Evolutionary conservation across 805 yeast species (phyloP), one percentile per base, ranked within the genome.

Genomic region (Hanseniaspora occidentalis): DNA sequence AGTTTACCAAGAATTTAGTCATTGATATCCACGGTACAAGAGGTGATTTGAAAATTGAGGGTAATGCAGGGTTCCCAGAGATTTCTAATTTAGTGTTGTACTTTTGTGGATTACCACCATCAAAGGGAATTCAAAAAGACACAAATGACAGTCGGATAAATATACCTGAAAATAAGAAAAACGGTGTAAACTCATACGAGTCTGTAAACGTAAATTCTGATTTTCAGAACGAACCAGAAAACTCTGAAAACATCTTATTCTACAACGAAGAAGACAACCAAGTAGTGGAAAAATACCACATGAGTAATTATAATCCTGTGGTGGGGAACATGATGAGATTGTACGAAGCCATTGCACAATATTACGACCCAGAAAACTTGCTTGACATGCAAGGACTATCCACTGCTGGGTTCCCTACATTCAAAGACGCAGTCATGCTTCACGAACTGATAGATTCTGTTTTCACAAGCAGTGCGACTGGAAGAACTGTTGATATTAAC

Each of bases 1-100:
- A 53, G 41, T 56, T 56, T 37, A 54, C 59, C 21, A 56, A 56
- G 43, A 56, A 54, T 41, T 39, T 56, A 36, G 54, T 56, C n/a
- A 53, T 56, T 21, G 59, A 56, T 40, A 50, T 56, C 25, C 60
- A 56, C 42, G 60, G 60, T 16, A 53, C 60, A 13, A 54, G 51
- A 39, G 60, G 60, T 37, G 59, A 56, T 46, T 40, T 54, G 16
- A 56, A 54, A 40, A 43, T 56, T 16, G 60, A 56, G 43, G 60
- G 60, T 35, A 59, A 56, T 39, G 60, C 59, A 6, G 60, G 60
- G n/a, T 56, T 56, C 40, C 56, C 57, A 1, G 59, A 54, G 37
- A 52, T 56, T 10, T 53, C 60, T 6, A 56, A 54, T 38, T 41
- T 56, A 9, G 59, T 54, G 1, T 42, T 56, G 26, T 56, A 54